These are phyloP conservation scores for Populus pruinosa DNA, from an alignment of 345 rosid genomes.

Conservation along the genomic window DNA sequence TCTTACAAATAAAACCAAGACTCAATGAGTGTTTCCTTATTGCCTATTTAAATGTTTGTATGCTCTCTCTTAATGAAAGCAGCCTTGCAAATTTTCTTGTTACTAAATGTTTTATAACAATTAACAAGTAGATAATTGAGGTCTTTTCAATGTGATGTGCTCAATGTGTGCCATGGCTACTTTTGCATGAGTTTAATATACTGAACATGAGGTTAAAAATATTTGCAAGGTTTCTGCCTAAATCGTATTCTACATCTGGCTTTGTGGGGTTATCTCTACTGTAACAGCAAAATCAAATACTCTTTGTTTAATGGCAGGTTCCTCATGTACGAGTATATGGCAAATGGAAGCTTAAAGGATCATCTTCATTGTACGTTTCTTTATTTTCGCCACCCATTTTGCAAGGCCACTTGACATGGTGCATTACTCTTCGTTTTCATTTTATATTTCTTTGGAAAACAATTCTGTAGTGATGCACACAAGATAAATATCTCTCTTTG, in stretches of 20 bases:
- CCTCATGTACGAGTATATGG: conserved; percentile 89
- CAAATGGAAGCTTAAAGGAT: conserved; percentile 83
- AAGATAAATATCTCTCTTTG: background rate
- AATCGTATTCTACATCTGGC: background rate
- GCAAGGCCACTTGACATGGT: background rate
- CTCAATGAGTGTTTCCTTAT: no score
- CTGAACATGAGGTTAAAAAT: background rate
- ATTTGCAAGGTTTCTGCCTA: background rate
- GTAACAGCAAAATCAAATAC: conserved; percentile 5
- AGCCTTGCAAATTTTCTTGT: no score
- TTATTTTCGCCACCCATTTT: conserved; percentile 5
- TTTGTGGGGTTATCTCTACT: background rate
- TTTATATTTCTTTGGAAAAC: background rate
- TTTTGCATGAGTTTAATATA: background rate
- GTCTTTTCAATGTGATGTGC: background rate
- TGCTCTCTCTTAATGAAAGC: no score
- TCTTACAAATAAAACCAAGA: background rate
- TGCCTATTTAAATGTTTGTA: no score
- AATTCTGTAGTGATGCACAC: background rate
- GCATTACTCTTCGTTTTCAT: background rate
- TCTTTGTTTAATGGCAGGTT: conserved; percentile 48
- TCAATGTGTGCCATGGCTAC: background rate
- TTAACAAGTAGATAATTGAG: background rate
- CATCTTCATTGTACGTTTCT: conserved; percentile 74
- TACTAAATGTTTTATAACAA: background rate